Base-by-base conservation (phyloP, 2,329 filamentous ascomycete species). In the Neonectria coccinea region DNA sequence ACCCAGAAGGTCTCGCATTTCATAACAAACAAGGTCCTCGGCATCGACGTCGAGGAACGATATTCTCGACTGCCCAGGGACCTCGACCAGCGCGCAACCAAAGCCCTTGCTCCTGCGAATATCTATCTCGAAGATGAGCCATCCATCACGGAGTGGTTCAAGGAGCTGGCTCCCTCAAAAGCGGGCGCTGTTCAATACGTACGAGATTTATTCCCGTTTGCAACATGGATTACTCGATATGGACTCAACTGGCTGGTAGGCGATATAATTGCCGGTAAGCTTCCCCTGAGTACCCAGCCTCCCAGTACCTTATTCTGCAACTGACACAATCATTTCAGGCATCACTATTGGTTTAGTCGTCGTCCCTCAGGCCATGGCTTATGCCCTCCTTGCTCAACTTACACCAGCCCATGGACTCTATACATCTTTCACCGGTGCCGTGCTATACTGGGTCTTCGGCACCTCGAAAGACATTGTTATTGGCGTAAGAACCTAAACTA, bases 401-500 rank as follows among this genome's bases (percentile, higher is more conserved):
- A 83, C 85, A 0, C 85, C 89, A 3, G 85, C 93, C 70, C 94
- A 87, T 72, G 92, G 92, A 39, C 82, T 95, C 0, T 95, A 95
- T 79, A 92, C 92, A 0, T 94, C 92, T 0, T 95, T 95, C 74
- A 91, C 93, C 77, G 92, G 92, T 54, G 91, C 92, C 33, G 79
- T 93, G 56, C 83, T 93, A 56, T 95, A 95, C 79, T 94, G 92
- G 91, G 86, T 93, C 62, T 94, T 94, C 74, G 92, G 91, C 39
- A 94, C 92, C 0, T 94, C 92, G 8, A 94, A 94, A 74, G 92
- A 95, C 76, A 94, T 95, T 75, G 93, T 92, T 10, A 94, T 94
- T 62, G 92, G 92, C 27, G 82, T 84, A 76, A 42, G 81, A 69
- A 12, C 1, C 14, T 12, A 36, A 10, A 14, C 1, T 1, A 11